A percentile compares a stretch with the other conserved stretches of the same genome.
phyloP scores from a whole-genome alignment of 2,329 filamentous ascomycete genomes.

The Tolypocladium capitatum region DNA sequence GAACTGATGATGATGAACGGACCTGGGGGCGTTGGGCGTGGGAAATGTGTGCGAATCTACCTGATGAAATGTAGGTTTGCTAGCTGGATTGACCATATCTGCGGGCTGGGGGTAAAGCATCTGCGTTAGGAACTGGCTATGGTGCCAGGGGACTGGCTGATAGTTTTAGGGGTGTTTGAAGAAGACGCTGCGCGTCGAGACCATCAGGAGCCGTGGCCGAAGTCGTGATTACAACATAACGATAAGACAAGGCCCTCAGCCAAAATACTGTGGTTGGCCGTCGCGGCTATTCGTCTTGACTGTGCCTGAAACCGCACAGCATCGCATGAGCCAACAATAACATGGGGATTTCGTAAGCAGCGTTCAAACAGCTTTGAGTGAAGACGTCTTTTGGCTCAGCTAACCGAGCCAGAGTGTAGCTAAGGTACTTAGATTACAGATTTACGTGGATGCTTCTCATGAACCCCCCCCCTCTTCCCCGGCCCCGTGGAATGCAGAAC shows the following conservation, averaged over 20 bases:
- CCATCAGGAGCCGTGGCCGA: background rate
- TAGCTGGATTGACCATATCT: background rate
- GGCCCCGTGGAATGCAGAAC: background rate
- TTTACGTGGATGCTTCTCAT: background rate
- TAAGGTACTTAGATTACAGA: background rate
- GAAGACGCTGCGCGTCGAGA: background rate
- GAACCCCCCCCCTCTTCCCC: too few species aligned
- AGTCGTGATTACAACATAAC: background rate
- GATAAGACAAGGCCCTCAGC: background rate
- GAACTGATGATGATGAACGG: slow-evolving; percentile 10
- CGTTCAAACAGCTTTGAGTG: background rate
- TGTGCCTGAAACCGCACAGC: background rate
- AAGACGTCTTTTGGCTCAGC: background rate
- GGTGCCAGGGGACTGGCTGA: background rate
- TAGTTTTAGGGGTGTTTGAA: background rate
- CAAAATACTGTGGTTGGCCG: too few species aligned
- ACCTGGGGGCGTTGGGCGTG: background rate
- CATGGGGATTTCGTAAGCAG: background rate
- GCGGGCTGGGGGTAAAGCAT: background rate
- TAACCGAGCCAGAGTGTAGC: background rate
- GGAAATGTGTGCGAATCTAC: background rate
- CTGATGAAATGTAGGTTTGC: background rate
- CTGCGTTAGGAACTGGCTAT: background rate
- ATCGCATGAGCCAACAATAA: background rate
- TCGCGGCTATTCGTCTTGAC: background rate